These are phyloP conservation scores for Aspergillus transmontanensis DNA, from an alignment of 2,329 filamentous ascomycete species.

Conservation along the genomic window DNA sequence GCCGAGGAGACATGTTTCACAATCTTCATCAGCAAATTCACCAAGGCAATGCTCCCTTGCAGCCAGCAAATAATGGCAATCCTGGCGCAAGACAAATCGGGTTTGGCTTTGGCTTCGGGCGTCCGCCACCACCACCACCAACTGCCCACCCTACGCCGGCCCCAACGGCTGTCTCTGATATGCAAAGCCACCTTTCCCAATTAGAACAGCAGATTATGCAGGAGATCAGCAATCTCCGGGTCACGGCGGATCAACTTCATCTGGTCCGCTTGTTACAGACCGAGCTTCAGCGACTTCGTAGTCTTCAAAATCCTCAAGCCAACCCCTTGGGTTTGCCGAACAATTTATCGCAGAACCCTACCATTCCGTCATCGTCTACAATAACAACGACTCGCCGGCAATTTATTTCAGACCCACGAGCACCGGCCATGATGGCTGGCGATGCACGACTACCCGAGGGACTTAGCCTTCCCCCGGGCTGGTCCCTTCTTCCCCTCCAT, in stretches of 20 bases:
- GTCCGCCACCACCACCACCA: constrained; percentile 27
- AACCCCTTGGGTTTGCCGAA: constrained; percentile 18
- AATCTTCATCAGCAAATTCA: constrained; percentile 67
- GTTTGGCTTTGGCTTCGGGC: constrained; percentile 46
- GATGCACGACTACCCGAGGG: constrained; percentile 54
- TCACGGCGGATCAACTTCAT: constrained; percentile 68
- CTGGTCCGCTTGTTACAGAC: constrained; percentile 67
- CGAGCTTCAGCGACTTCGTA: constrained; percentile 69
- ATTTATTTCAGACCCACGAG: constrained; percentile 31
- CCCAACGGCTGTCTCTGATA: constrained; percentile 33
- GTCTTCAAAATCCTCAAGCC: constrained; percentile 38
- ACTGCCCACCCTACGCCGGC: constrained; percentile 19
- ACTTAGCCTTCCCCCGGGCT: constrained; percentile 55
- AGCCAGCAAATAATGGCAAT: constrained; percentile 34
- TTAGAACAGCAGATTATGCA: constrained; percentile 70
- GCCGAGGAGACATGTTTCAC: constrained; percentile 63
- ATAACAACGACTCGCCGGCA: constrained; percentile 29
- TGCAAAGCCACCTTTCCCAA: constrained; percentile 64
- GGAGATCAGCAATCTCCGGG: constrained; percentile 65
- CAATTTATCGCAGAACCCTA: constrained; percentile 14
- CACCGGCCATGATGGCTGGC: constrained; percentile 41
- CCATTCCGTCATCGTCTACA: constrained; percentile 21
- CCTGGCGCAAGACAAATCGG: constrained; percentile 42
- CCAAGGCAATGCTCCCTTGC: constrained; percentile 50
- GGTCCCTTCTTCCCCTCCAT: constrained; percentile 36